These are phyloP conservation scores for Talaromyces rugulosus DNA, from an alignment of 2,329 filamentous ascomycete species.

Conservation along the genomic window DNA sequence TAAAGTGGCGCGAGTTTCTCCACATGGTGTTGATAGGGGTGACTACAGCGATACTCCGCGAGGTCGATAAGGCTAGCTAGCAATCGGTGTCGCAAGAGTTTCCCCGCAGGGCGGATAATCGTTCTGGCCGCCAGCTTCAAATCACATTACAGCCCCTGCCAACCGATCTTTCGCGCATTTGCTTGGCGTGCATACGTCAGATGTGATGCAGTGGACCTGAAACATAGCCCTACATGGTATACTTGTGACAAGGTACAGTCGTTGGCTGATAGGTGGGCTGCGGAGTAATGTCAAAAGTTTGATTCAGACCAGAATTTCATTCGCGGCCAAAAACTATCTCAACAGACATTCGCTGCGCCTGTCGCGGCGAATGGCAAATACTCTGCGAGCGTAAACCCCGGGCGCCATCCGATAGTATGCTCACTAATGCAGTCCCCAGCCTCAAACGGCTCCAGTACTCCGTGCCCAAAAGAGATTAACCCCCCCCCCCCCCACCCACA, in stretches of 20 bases:
- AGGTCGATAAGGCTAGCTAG: background rate
- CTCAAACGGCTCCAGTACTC: background rate
- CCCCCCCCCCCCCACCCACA: background rate
- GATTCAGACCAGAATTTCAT: background rate
- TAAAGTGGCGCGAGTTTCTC: background rate
- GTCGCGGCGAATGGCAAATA: background rate
- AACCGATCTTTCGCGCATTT: constrained; percentile 2
- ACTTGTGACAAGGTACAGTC: background rate
- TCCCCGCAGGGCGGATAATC: background rate
- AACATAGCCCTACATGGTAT: background rate
- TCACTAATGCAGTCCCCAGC: background rate
- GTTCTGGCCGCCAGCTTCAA: background rate
- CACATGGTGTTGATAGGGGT: background rate
- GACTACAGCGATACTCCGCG: background rate
- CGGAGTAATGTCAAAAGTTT: background rate
- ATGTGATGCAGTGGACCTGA: background rate
- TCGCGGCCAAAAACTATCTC: background rate
- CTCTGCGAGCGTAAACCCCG: background rate
- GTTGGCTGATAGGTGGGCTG: background rate
- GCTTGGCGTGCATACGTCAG: background rate
- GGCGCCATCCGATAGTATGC: background rate
- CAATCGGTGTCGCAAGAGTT: background rate
- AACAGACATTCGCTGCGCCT: background rate
- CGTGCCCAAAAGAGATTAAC: background rate
- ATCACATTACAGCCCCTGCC: background rate